Conservation (phyloP, 2,329 filamentous ascomycete genomes). For the Talaromyces amestolkiae region DNA sequence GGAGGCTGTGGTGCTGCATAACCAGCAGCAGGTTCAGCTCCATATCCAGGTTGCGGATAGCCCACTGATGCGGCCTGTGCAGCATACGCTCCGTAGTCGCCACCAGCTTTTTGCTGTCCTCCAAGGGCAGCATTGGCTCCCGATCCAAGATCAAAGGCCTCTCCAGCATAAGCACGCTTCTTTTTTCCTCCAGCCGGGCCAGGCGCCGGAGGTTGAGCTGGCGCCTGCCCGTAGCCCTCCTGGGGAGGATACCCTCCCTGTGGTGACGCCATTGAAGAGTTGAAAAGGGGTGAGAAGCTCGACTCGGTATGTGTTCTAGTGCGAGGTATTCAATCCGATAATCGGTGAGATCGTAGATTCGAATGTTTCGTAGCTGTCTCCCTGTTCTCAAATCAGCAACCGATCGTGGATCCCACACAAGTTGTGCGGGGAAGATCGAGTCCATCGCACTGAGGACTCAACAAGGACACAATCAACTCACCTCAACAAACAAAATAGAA, state of each 20-base stretch:
- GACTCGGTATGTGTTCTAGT: background rate
- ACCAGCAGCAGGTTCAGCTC: slow-evolving; percentile 37
- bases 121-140: slow-evolving; percentile 73
- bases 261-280: slow-evolving; percentile 48
- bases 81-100: slow-evolving; percentile 63
- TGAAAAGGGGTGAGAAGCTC: background rate
- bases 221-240: slow-evolving; percentile 49
- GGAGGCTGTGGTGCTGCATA: slow-evolving; percentile 26
- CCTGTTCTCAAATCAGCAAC: slow-evolving; percentile 26
- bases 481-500: background rate
- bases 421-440: slow-evolving; percentile 20
- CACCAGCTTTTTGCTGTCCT: slow-evolving; percentile 50
- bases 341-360: slow-evolving; percentile 12
- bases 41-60: slow-evolving; percentile 45
- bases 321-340: background rate
- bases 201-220: slow-evolving; percentile 33
- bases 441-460: slow-evolving; percentile 20
- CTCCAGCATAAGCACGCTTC: slow-evolving; percentile 90
- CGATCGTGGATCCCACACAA: slow-evolving; percentile 18
- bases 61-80: slow-evolving; percentile 49
- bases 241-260: slow-evolving; percentile 53
- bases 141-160: slow-evolving; percentile 87
- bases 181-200: slow-evolving; percentile 54
- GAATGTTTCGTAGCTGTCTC: slow-evolving; percentile 23
- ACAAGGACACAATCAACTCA: background rate